Percentiles rank a stretch among this genome's conserved stretches.
Evolutionary conservation across 345 rosid species (phyloP).

Genomic region (Hibiscus tridactylites): DNA sequence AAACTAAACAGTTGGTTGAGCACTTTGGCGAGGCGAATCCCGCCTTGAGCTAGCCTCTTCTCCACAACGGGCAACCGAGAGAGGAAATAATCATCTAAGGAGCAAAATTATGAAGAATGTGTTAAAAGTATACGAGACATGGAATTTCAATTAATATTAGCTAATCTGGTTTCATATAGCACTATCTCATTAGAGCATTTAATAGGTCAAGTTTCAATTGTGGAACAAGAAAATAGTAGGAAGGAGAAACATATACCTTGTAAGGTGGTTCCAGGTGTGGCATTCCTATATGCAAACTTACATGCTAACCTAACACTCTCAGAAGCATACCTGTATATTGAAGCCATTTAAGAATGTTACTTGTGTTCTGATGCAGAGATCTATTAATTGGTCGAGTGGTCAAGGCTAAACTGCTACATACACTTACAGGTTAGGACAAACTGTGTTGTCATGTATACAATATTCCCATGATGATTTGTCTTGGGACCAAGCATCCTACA

Average conservation of each 20-base stretch:
- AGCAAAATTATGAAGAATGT: background rate
- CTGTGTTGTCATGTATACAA: conserved; percentile 40
- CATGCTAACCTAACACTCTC: conserved; percentile 86
- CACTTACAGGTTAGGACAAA: conserved; percentile 72
- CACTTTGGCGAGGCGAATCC: conserved; percentile 67
- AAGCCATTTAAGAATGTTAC: background rate
- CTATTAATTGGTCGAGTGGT: too few relatives aligned
- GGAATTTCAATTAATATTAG: background rate
- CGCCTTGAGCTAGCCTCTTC: conserved; percentile 78
- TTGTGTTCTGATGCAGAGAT: background rate
- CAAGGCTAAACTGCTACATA: background rate
- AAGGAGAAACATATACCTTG: conserved; percentile 37
- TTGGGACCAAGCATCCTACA: conserved; percentile 58
- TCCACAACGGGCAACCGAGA: conserved; percentile 75
- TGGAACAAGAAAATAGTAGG: background rate
- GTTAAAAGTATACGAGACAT: background rate
- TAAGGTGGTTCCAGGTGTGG: conserved; percentile 77
- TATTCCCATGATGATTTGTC: conserved; percentile 44
- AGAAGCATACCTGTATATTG: conserved; percentile 63
- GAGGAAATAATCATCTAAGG: conserved; percentile 62
- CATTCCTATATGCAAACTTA: conserved; percentile 71
- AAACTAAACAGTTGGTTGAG: conserved; percentile 65
- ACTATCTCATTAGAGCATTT: too few relatives aligned
- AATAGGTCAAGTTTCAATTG: background rate
- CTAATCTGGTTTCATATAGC: background rate